Evolutionary conservation across 495 filamentous ascomycete species (phyloP).

Genomic region (Penicillium ochrochloron): DNA sequence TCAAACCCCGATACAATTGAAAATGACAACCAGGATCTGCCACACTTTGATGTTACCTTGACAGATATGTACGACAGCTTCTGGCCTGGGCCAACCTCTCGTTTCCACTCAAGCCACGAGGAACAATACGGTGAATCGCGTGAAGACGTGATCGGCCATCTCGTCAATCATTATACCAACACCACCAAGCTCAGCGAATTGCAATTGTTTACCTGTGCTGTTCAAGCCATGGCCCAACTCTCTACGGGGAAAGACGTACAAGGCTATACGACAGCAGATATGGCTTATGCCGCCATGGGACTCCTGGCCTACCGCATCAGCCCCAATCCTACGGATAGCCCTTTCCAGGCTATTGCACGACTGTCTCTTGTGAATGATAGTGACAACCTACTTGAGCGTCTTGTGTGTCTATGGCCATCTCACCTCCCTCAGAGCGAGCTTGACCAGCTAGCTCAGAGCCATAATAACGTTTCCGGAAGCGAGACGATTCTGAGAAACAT

Average conservation of each 20-base stretch:
- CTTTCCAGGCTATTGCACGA: background rate
- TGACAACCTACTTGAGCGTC: background rate
- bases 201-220: conserved; percentile 23
- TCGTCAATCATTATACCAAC: conserved; percentile 21
- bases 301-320: background rate
- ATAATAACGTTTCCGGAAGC: background rate
- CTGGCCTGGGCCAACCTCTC: conserved; percentile 13
- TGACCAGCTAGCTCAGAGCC: background rate
- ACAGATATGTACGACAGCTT: conserved; percentile 24
- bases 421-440: background rate
- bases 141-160: conserved; percentile 10
- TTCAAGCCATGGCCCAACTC: conserved; percentile 21
- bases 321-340: background rate
- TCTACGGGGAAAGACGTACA: conserved; percentile 5
- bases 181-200: conserved; percentile 21
- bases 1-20: background rate
- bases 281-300: conserved; percentile 5
- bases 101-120: conserved; percentile 4
- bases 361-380: conserved; percentile 3
- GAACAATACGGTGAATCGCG: conserved; percentile 14
- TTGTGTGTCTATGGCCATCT: background rate
- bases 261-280: conserved; percentile 1
- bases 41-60: conserved; percentile 11
- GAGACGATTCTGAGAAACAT: conserved; percentile 20
- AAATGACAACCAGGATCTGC: background rate